These are phyloP conservation scores for Cutaneotrichosporon cavernicola DNA, from an alignment of 1,284 basidiomycete genomes.

Conservation along the genomic window DNA sequence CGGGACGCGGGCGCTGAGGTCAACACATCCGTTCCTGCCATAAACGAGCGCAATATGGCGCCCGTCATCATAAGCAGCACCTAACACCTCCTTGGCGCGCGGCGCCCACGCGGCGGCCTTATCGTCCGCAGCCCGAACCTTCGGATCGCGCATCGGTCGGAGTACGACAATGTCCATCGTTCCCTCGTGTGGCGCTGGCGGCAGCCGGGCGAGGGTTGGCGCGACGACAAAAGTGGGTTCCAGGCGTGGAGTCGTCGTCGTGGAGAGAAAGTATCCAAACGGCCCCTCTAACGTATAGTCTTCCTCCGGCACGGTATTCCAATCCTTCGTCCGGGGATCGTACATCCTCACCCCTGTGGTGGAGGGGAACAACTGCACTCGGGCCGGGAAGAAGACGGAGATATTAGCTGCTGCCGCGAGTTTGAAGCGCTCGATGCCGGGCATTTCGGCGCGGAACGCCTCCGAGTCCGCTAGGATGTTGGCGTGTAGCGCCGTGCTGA, in stretches of 20 bases:
- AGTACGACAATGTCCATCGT: conserved; percentile 77
- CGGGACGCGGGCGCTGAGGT: conserved; percentile 37
- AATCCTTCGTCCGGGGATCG: conserved; percentile 58
- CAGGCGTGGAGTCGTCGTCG: conserved; percentile 75
- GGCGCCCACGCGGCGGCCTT: conserved; percentile 43
- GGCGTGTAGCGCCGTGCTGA: conserved; percentile 72
- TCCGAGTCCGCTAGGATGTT: conserved; percentile 80
- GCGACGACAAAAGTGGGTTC: conserved; percentile 76
- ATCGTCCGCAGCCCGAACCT: conserved; percentile 39
- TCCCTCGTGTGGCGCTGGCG: conserved; percentile 42
- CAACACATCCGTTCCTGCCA: conserved; percentile 25
- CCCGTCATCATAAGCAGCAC: conserved; percentile 70
- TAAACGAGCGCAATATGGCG: conserved; percentile 67
- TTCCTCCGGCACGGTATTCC: conserved; percentile 45
- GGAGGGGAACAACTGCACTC: conserved; percentile 57
- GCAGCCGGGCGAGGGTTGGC: conserved; percentile 56
- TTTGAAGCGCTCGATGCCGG: conserved; percentile 81
- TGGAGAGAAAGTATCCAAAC: conserved; percentile 80
- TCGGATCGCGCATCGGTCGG: conserved; percentile 72
- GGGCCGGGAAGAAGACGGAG: conserved; percentile 67
- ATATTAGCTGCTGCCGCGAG: conserved; percentile 75
- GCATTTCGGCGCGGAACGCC: conserved; percentile 64
- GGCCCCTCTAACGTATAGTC: conserved; percentile 62
- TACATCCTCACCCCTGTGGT: conserved; percentile 56
- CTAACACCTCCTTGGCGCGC: conserved; percentile 58